A percentile compares a stretch with the other conserved stretches of the same genome.
Conservation (phyloP, 805 yeast genomes). For the Candida fluviatilis region DNA sequence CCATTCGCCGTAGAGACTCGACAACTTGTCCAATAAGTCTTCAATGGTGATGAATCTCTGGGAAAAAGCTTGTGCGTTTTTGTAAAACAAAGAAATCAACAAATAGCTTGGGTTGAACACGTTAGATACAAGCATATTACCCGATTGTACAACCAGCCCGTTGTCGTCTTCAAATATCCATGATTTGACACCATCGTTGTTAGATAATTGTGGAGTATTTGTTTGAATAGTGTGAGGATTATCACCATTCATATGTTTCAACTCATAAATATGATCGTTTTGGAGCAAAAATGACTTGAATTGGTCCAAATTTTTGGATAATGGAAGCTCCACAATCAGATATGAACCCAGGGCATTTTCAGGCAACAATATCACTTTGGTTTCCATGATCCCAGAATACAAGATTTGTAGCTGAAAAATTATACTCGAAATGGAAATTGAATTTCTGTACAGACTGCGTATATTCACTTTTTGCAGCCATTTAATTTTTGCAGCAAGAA, state of each 20-base stretch:
- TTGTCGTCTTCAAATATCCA: conserved; percentile 22
- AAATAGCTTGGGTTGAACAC: conserved; percentile 38
- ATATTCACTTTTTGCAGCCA: background rate
- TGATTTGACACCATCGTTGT: conserved; percentile 39
- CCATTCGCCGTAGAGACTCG: conserved; percentile 23
- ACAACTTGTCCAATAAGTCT: conserved; percentile 39
- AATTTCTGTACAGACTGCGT: no score
- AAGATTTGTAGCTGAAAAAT: no score
- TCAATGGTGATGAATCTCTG: conserved; percentile 35
- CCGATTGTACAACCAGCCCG: conserved; percentile 39
- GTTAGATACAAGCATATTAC: conserved; percentile 37
- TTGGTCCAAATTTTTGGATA: conserved; percentile 2
- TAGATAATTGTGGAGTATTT: conserved; percentile 18
- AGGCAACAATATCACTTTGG: conserved; percentile 1
- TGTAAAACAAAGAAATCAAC: conserved; percentile 32
- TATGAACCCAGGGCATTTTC: conserved; percentile 4
- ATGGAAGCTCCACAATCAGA: conserved; percentile 11
- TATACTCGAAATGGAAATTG: no score
- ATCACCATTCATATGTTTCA: conserved; percentile 33
- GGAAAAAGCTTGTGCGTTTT: conserved; percentile 18
- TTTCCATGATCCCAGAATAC: background rate
- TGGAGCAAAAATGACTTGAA: conserved; percentile 11
- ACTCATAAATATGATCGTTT: conserved; percentile 29
- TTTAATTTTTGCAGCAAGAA: background rate
- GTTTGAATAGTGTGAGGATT: conserved; percentile 28